phyloP scores from a whole-genome alignment of 2,329 filamentous ascomycete genomes.

The Microdochium bolleyi region DNA sequence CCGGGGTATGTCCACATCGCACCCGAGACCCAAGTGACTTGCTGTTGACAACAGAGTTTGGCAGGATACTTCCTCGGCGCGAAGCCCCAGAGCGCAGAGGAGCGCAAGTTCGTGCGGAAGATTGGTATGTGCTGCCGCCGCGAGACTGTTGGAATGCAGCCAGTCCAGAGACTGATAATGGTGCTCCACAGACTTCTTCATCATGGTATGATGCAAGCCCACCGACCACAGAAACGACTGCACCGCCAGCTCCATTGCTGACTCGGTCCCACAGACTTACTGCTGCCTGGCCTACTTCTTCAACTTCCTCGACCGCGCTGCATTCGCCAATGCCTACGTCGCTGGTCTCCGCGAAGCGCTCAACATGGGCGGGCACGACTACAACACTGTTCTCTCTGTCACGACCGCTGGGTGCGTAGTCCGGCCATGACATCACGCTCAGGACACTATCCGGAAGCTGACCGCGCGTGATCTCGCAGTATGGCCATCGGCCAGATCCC shows the following conservation, averaged over 20 bases:
- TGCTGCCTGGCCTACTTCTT: slow-evolving; percentile 15
- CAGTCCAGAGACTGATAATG: background rate
- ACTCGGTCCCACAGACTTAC: slow-evolving; percentile 13
- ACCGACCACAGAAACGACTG: too few relatives aligned
- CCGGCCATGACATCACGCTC: too few relatives aligned
- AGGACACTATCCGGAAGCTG: too few relatives aligned
- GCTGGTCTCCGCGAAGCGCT: background rate
- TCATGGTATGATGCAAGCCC: too few relatives aligned
- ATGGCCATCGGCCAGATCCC: slow-evolving; percentile 47
- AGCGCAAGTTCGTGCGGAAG: slow-evolving; percentile 5
- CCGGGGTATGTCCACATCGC: background rate
- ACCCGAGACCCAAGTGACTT: background rate
- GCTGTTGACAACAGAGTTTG: background rate
- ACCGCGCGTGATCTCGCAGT: slow-evolving; percentile 21
- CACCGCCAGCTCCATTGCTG: too few relatives aligned
- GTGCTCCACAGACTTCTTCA: slow-evolving; percentile 12
- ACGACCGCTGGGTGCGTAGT: background rate
- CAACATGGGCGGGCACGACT: slow-evolving; percentile 12
- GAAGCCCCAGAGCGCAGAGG: background rate
- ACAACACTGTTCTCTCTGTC: slow-evolving; percentile 5
- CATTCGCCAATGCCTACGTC: background rate
- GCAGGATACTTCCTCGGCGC: background rate
- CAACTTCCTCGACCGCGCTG: slow-evolving; percentile 6
- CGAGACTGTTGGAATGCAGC: background rate
- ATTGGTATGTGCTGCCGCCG: slow-evolving; percentile 2